Evolutionary conservation across 1,139 yeast species (phyloP), one percentile per base, ranked within the genome.

Genomic region (Candida sojae): DNA sequence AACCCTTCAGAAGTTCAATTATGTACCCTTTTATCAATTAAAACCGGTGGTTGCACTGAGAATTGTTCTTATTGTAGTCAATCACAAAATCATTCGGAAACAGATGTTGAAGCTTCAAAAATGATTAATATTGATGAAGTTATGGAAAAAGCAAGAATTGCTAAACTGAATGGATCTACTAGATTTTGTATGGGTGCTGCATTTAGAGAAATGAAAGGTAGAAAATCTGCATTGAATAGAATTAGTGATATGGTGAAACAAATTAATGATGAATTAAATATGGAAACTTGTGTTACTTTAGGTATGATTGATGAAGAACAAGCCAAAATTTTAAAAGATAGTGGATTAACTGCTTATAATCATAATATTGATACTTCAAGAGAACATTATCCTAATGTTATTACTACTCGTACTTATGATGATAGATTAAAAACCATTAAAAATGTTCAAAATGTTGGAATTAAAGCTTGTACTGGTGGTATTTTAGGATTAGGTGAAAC

Each of bases 111-210:
- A 55, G 91, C 93, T 1, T 86, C 83, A 50, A 83, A 82, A 59
- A 67, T 86, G 67, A 75, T 86, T 23, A 68, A 73, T 26, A 62
- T 86, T 11, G 91, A 85, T 2, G 75, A 75, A 28, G 93, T 88
- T 1, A 68, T 84, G 60, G 75, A 69, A 44, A 85, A 82, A 40
- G 95, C 95, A 0, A 68, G 67, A 43, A 76, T 75, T 46, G 93
- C 95, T 5, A 84, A 85, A 57, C 69, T 60, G 5, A 86, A 86
- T 54, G 93, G 93, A 0, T 80, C 87, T 0, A 87, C 95, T 0
- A 72, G 96, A 52, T 87, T 87, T 60, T 87, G 96, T 61, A 82
- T 87, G 85, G 96, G 95, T 40, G 90, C 93, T 10, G 96, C 95
- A 1, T 88, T 93, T 93, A 76, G 96, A 61, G 93, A 86, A 53